A percentile compares a stretch with the other conserved stretches of the same genome.
Conservation (phyloP, 805 yeast species). For the Wickerhamomyces mucosus region DNA sequence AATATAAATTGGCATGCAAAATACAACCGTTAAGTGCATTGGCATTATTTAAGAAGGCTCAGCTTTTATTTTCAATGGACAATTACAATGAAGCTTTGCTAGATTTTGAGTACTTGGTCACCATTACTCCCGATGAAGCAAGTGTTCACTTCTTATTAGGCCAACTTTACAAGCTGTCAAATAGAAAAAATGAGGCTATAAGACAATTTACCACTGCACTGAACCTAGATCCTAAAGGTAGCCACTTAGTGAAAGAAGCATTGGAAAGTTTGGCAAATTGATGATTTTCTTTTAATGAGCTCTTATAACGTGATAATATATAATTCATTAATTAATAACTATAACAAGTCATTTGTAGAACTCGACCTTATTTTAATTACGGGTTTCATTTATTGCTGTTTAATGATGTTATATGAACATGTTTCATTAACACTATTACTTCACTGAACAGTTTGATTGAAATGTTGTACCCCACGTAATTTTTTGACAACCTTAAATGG, state of each 20-base stretch:
- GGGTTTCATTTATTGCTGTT: too few species aligned
- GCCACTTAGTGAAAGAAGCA: constrained; percentile 77
- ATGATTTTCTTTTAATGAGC: too few species aligned
- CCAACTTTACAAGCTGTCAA: constrained; percentile 69
- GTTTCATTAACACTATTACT: too few species aligned
- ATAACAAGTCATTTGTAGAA: too few species aligned
- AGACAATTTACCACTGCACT: constrained; percentile 82
- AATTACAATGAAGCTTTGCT: constrained; percentile 62
- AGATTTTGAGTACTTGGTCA: constrained; percentile 63
- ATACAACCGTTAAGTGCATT: constrained; percentile 80
- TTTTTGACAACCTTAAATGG: too few species aligned
- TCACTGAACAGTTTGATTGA: too few species aligned
- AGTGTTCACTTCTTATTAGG: constrained; percentile 87
- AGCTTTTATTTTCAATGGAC: constrained; percentile 62
- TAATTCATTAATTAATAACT: too few species aligned
- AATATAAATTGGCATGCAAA: constrained; percentile 74
- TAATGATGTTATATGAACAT: too few species aligned
- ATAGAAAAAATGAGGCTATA: constrained; percentile 68
- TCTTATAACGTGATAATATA: too few species aligned
- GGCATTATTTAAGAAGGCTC: constrained; percentile 84
- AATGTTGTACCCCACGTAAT: too few species aligned
- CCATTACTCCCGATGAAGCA: constrained; percentile 89
- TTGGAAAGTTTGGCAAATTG: constrained; percentile 51
- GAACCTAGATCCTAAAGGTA: constrained; percentile 88
- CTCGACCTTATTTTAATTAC: too few species aligned